Evolutionary conservation across 108 stramenopile genomes (phyloP), one percentile per base, ranked within the genome.

Genomic region (Skeletonema tropicum): DNA sequence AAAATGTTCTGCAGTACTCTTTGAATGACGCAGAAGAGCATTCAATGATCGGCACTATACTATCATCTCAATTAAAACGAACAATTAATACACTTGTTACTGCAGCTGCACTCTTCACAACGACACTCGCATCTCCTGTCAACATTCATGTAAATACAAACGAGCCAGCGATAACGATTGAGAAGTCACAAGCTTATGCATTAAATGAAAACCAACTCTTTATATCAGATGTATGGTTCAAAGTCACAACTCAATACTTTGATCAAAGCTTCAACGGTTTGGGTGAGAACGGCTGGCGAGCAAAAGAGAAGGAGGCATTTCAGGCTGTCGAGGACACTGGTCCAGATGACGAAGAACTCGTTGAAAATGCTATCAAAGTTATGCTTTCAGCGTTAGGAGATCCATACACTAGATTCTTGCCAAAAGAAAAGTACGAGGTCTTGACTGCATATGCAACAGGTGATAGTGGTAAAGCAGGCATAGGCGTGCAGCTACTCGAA

Each of bases 191-290:
- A 29, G 82, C 82, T 36, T 66, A 29, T 11, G 81, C 84, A 10
- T 32, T 86, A 60, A 81, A 76, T 7, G 86, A 86, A 64, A 71
- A 85, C 26, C 88, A 87, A 73, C 72, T 66, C 14, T 62, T 87
- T 52, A 82, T 89, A 12, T 70, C 82, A 21, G 86, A 89, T 58
- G 80, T 87, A 12, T 89, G 88, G 88, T 65, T 62, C 46, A 82
- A 77, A 21, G 84, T 89, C 25, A 83, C 61, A n/a, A 23, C 77
- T 11, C 84, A 85, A 65, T 89, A 63, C 61, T 74, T 80, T 39
- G 88, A 89, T 58, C 79, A 42, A 57, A 75, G 82, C 46, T 89
- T 77, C 73, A 85, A 87, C 59, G 79, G 81, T 0, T 62, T 85
- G 26, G 88, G 88, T 2, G 85, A 80, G 52, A 77, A 76, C 9